Percentiles rank a stretch among this genome's conserved stretches.
Evolutionary conservation across 2,329 filamentous ascomycete species (phyloP).

Genomic region (Monosporascus sp.): DNA sequence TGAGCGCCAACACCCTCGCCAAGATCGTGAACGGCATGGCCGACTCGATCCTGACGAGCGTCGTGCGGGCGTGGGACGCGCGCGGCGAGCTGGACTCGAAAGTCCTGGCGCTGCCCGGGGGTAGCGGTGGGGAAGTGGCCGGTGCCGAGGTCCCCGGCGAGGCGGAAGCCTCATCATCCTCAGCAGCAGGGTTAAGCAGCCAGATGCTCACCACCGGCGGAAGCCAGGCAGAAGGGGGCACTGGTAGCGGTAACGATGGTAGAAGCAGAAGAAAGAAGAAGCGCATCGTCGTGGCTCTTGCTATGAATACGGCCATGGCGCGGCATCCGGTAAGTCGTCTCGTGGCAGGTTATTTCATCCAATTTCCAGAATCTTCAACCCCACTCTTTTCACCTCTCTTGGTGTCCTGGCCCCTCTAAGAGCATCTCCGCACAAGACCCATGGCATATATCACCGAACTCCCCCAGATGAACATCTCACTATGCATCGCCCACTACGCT

Average conservation of each 20-base stretch:
- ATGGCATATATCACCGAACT: too few species aligned
- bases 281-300: conserved; percentile 69
- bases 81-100: conserved; percentile 51
- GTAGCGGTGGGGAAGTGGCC: background rate
- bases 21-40: conserved; percentile 76
- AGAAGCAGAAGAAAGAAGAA: conserved; percentile 41
- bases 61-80: conserved; percentile 85
- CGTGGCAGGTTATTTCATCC: background rate
- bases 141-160: background rate
- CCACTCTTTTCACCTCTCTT: background rate
- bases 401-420: background rate
- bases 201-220: too few species aligned
- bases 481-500: too few species aligned
- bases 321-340: conserved; percentile 59
- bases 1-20: conserved; percentile 81
- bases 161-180: background rate
- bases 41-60: conserved; percentile 69
- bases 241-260: conserved; percentile 1
- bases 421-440: too few species aligned
- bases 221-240: background rate
- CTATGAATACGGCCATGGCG: conserved; percentile 94
- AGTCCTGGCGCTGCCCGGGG: background rate
- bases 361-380: background rate
- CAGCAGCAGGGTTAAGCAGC: background rate
- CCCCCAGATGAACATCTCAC: too few species aligned